Conservation (phyloP, 1,284 basidiomycete genomes). For the Puccinia triticina region DNA sequence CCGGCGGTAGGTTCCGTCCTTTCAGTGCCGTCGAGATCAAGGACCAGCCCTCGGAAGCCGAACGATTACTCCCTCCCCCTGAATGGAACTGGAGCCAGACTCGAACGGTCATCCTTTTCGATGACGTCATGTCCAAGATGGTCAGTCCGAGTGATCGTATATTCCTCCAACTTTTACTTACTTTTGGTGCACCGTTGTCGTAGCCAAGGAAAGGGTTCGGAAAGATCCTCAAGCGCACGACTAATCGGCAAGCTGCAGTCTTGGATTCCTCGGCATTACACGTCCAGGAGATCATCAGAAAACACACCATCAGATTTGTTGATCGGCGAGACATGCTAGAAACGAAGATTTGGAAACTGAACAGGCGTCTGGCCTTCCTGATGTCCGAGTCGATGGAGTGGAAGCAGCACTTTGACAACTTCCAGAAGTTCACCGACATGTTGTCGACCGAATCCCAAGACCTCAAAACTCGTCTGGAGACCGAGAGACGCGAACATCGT, state of each 20-base stretch:
- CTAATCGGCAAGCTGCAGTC: conserved; percentile 52
- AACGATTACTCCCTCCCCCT: conserved; percentile 44
- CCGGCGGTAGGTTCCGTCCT: conserved; percentile 69
- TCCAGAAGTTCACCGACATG: conserved; percentile 54
- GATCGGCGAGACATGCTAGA: conserved; percentile 55
- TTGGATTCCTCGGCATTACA: conserved; percentile 53
- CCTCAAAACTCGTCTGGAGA: conserved; percentile 54
- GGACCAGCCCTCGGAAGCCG: conserved; percentile 43
- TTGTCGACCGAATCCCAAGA: conserved; percentile 53
- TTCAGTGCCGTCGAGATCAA: conserved; percentile 56
- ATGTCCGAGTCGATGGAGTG: conserved; percentile 51
- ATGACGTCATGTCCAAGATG: conserved; percentile 42
- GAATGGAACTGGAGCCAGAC: conserved; percentile 51
- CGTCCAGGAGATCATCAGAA: conserved; percentile 54
- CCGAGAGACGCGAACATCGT: conserved; percentile 54
- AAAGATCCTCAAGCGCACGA: conserved; percentile 33
- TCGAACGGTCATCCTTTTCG: conserved; percentile 29
- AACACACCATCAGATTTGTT: conserved; percentile 54
- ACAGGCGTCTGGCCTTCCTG: conserved; percentile 44
- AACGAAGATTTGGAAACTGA: conserved; percentile 51
- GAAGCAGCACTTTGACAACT: conserved; percentile 51
- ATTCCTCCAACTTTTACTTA: neutral
- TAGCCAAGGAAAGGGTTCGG: conserved; percentile 40
- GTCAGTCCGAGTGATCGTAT: neutral
- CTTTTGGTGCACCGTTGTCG: neutral